phyloP scores from a whole-genome alignment of 768 basidiomycete species.

The Pleurotus tuoliensis region DNA sequence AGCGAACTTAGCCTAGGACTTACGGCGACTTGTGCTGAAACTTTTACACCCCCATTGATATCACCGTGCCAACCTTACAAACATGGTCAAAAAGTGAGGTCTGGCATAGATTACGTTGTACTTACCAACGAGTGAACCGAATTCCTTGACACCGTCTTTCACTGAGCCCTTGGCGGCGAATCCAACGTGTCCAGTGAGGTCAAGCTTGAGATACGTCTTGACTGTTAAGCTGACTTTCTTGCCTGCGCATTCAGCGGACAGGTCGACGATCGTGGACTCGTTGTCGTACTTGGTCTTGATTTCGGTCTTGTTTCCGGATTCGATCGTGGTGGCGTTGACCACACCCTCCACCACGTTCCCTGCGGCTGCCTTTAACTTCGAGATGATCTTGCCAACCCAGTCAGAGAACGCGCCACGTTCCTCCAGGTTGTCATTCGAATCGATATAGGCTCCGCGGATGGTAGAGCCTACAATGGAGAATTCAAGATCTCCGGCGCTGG shows the following conservation, averaged over 20 bases:
- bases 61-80: neutral
- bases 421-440: neutral
- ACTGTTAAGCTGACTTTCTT: neutral
- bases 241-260: neutral
- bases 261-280: neutral
- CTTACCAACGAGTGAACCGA: conserved; percentile 1
- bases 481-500: neutral
- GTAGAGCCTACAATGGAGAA: neutral
- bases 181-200: neutral
- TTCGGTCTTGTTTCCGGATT: conserved; percentile 2
- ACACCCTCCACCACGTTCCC: conserved; percentile 1
- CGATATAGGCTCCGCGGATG: neutral
- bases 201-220: neutral
- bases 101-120: neutral
- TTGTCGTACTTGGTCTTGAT: conserved; percentile 1
- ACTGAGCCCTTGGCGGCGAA: conserved; percentile 4
- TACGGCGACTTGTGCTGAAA: neutral
- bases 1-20: neutral
- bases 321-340: neutral
- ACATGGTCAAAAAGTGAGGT: neutral
- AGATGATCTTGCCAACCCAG: neutral
- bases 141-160: neutral
- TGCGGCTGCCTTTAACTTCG: conserved; percentile 1
- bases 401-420: conserved; percentile 1
- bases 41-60: neutral